Percentiles rank a stretch among this genome's conserved stretches.
phyloP scores from a whole-genome alignment of 2,329 filamentous ascomycete genomes.

The Aspergillus jensenii region DNA sequence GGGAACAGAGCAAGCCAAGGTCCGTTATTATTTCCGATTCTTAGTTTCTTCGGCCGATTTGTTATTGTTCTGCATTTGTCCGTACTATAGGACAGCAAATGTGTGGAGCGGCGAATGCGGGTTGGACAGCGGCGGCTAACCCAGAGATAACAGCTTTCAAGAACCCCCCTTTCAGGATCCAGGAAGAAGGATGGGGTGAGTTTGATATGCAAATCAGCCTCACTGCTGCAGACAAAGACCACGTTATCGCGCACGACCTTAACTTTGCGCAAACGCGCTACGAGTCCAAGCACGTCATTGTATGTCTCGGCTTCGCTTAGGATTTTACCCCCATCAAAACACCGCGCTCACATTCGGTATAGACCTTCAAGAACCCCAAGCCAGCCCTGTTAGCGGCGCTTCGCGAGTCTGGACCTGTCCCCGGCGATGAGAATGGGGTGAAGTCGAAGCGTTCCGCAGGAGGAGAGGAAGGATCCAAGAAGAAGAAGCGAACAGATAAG shows the following conservation, averaged over 20 bases:
- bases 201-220: constrained; percentile 92
- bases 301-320: constrained; percentile 34
- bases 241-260: constrained; percentile 79
- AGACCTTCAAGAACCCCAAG: constrained; percentile 90
- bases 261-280: constrained; percentile 84
- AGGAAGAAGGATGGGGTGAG: constrained; percentile 97
- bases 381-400: constrained; percentile 77
- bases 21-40: constrained; percentile 49
- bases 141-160: constrained; percentile 63
- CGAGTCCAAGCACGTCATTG: constrained; percentile 75
- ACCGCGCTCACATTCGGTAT: constrained; percentile 4
- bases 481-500: constrained; percentile 69
- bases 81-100: background rate
- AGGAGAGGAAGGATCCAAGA: constrained; percentile 66
- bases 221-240: constrained; percentile 83
- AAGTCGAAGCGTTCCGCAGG: constrained; percentile 61
- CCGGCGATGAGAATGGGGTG: constrained; percentile 65
- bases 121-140: background rate
- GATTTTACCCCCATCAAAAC: background rate
- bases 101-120: background rate
- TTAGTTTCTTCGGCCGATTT: background rate
- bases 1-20: constrained; percentile 76
- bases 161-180: constrained; percentile 81
- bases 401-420: constrained; percentile 81
- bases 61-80: background rate